Evolutionary conservation across 2,329 filamentous ascomycete species (phyloP).

Genomic region (Byssoonygena ceratinophila): DNA sequence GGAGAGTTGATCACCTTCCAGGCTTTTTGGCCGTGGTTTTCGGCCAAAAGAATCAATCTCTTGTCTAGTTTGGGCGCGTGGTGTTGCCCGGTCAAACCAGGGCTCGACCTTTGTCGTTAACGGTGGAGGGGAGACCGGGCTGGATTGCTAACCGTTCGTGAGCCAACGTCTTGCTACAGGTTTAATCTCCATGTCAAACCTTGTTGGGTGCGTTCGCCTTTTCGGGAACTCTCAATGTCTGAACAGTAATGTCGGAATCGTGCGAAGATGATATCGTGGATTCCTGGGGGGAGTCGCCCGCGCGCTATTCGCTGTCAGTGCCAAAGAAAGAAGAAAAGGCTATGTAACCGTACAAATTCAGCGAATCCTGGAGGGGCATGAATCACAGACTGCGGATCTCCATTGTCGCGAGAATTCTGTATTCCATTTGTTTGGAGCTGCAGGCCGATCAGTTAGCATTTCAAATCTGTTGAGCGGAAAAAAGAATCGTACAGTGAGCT

Average conservation of each 20-base stretch:
- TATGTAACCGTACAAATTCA: conserved; percentile 53
- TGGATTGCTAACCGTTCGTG: conserved; percentile 16
- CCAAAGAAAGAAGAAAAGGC: neutral
- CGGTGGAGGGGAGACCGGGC: conserved; percentile 53
- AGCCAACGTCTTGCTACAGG: neutral
- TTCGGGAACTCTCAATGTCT: conserved; percentile 23
- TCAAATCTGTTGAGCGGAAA: neutral
- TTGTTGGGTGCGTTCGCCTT: neutral
- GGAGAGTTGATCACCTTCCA: conserved; percentile 52
- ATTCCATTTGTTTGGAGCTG: conserved; percentile 27
- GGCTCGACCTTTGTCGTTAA: conserved; percentile 65
- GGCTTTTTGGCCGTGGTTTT: conserved; percentile 54
- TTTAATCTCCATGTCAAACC: conserved; percentile 1
- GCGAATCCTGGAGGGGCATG: conserved; percentile 77
- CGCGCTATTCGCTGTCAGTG: conserved; percentile 11
- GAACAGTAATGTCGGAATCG: conserved; percentile 27
- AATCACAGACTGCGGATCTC: conserved; percentile 72
- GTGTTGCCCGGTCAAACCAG: conserved; percentile 60
- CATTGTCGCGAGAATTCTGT: conserved; percentile 37
- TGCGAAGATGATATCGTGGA: conserved; percentile 23
- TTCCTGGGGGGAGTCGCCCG: conserved; percentile 13
- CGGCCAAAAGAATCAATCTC: conserved; percentile 52
- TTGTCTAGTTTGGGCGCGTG: conserved; percentile 69
- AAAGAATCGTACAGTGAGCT: conserved; percentile 7
- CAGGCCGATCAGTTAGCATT: conserved; percentile 8